A percentile compares a stretch with the other conserved stretches of the same genome.
Conservation (phyloP, 2,329 filamentous ascomycete species). For the Pyrenophora seminiperda region DNA sequence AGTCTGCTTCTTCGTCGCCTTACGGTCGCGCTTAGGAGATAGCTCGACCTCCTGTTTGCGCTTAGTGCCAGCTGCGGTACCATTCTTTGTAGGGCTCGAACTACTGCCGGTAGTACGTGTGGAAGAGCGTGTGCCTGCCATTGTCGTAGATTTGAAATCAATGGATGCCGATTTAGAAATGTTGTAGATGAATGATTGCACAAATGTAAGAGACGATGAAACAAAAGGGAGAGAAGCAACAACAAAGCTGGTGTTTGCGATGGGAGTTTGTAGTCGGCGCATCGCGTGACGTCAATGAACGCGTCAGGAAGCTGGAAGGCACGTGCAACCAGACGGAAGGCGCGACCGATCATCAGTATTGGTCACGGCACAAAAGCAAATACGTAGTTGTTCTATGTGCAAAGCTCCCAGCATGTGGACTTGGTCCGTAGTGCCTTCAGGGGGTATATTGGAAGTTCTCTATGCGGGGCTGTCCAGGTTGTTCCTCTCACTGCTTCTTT, state of each 20-base stretch:
- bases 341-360: background rate
- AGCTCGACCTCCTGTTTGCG: constrained; percentile 47
- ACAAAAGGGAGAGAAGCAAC: background rate
- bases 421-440: background rate
- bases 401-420: background rate
- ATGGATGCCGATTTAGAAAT: background rate
- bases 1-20: constrained; percentile 54
- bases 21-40: constrained; percentile 52
- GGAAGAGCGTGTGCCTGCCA: constrained; percentile 40
- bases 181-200: background rate
- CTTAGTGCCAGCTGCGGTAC: constrained; percentile 46
- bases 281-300: constrained; percentile 21
- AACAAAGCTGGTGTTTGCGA: background rate
- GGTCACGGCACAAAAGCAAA: background rate
- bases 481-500: background rate
- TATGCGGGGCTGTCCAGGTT: too few relatives aligned
- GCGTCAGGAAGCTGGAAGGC: constrained; percentile 11
- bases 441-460: background rate
- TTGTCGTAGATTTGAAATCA: constrained; percentile 13
- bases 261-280: constrained; percentile 5
- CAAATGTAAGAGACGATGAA: background rate
- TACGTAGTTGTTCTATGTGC: background rate
- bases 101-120: constrained; percentile 21
- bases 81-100: constrained; percentile 34
- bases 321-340: constrained; percentile 7